Conservation (phyloP, 2,329 filamentous ascomycete species). For the Neofusicoccum parvum region DNA sequence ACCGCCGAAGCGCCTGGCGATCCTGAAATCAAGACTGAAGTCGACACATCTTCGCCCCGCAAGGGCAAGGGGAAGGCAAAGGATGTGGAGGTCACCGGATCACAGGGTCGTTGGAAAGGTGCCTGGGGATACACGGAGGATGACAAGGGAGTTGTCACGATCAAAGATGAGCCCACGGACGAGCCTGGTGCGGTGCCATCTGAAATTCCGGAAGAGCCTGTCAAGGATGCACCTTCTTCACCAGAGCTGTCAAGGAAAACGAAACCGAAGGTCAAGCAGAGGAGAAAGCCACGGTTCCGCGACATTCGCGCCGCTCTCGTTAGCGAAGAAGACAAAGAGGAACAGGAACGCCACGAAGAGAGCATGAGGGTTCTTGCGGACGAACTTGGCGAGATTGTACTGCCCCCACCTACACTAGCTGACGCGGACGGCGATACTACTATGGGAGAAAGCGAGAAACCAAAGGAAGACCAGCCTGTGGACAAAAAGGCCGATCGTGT, state of each 20-base stretch:
- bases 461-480: conserved; percentile 26
- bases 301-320: conserved; percentile 40
- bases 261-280: conserved; percentile 30
- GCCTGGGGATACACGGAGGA: conserved; percentile 48
- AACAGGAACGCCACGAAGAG: conserved; percentile 52
- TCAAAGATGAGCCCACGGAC: conserved; percentile 59
- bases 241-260: conserved; percentile 33
- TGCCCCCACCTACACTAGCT: conserved; percentile 21
- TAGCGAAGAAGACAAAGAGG: conserved; percentile 55
- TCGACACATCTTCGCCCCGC: conserved; percentile 26
- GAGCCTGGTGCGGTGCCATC: conserved; percentile 43
- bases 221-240: conserved; percentile 34
- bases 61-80: conserved; percentile 46
- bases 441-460: conserved; percentile 34
- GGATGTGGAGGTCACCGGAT: conserved; percentile 46
- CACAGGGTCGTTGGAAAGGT: conserved; percentile 46
- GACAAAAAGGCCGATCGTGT: conserved; percentile 56
- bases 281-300: conserved; percentile 22
- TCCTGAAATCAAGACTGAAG: conserved; percentile 40
- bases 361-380: conserved; percentile 50
- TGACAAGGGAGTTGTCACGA: conserved; percentile 37
- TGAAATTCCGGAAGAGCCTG: conserved; percentile 22
- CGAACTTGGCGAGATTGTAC: conserved; percentile 48
- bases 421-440: conserved; percentile 42
- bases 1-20: conserved; percentile 56